Evolutionary conservation across 1,284 basidiomycete genomes (phyloP).

Genomic region (Mycena citricolor): DNA sequence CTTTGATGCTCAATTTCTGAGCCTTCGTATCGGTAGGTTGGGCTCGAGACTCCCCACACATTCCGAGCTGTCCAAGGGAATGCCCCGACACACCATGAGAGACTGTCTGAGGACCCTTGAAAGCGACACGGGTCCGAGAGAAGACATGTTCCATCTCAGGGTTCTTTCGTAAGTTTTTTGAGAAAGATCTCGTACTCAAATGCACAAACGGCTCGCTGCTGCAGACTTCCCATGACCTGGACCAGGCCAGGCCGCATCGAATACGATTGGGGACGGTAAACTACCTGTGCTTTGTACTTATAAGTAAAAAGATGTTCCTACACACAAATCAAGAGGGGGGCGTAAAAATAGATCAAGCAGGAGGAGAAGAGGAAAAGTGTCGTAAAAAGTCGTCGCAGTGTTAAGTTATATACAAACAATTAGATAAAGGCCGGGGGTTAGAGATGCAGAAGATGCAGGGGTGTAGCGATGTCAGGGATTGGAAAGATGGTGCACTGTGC

Average conservation of each 20-base stretch:
- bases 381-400: no score
- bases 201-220: no score
- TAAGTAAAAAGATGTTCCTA: conserved; percentile 13
- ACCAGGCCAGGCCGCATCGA: no score
- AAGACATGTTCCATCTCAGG: conserved; percentile 20
- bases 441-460: not conserved
- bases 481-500: conserved; percentile 13
- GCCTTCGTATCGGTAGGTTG: conserved; percentile 14
- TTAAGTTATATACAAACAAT: no score
- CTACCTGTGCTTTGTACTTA: conserved; percentile 3
- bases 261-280: no score
- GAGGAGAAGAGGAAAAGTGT: conserved; percentile 2
- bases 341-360: conserved; percentile 16
- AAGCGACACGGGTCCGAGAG: not conserved
- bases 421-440: no score
- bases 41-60: no score
- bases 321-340: conserved; percentile 21
- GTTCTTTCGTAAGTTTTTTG: conserved; percentile 18
- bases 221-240: no score
- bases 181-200: conserved; percentile 11
- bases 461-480: not conserved
- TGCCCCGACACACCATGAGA: no score
- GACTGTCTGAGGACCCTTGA: no score
- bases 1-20: conserved; percentile 22
- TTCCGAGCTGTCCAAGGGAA: no score